These are phyloP conservation scores for Ophiobolus disseminans DNA, from an alignment of 2,329 filamentous ascomycete species.

Conservation along the genomic window DNA sequence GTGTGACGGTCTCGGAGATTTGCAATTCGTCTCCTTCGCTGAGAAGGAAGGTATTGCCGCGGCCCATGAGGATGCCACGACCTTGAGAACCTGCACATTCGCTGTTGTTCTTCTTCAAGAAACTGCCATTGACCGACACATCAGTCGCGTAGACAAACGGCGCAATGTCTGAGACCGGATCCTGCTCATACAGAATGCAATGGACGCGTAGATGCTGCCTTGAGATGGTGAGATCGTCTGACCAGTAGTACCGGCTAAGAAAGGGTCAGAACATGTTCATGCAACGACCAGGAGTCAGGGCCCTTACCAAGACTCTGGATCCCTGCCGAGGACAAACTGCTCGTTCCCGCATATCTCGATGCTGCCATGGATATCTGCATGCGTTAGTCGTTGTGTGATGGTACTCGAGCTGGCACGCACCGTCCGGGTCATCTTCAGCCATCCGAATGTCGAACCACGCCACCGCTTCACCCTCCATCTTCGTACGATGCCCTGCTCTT, in stretches of 20 bases:
- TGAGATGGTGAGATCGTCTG: slow-evolving; percentile 49
- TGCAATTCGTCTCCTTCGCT: slow-evolving; percentile 53
- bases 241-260: slow-evolving; percentile 40
- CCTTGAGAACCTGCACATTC: slow-evolving; percentile 29
- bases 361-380: slow-evolving; percentile 28
- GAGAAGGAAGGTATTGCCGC: slow-evolving; percentile 51
- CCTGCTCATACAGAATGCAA: slow-evolving; percentile 55
- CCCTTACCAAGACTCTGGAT: slow-evolving; percentile 41
- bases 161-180: slow-evolving; percentile 41
- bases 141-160: slow-evolving; percentile 58
- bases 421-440: slow-evolving; percentile 16
- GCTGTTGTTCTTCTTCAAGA: slow-evolving; percentile 40
- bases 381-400: slow-evolving; percentile 21
- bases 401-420: slow-evolving; percentile 18
- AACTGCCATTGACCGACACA: slow-evolving; percentile 54
- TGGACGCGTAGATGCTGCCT: slow-evolving; percentile 56
- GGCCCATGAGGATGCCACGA: slow-evolving; percentile 40
- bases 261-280: slow-evolving; percentile 21
- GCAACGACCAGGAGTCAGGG: slow-evolving; percentile 2
- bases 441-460: slow-evolving; percentile 37
- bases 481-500: slow-evolving; percentile 4
- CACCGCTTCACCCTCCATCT: slow-evolving; percentile 36
- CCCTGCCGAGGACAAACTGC: slow-evolving; percentile 47
- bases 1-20: slow-evolving; percentile 35
- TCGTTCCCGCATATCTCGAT: slow-evolving; percentile 46